These are phyloP conservation scores for Emericellopsis terricola DNA, from an alignment of 495 filamentous ascomycete genomes.

Conservation along the genomic window DNA sequence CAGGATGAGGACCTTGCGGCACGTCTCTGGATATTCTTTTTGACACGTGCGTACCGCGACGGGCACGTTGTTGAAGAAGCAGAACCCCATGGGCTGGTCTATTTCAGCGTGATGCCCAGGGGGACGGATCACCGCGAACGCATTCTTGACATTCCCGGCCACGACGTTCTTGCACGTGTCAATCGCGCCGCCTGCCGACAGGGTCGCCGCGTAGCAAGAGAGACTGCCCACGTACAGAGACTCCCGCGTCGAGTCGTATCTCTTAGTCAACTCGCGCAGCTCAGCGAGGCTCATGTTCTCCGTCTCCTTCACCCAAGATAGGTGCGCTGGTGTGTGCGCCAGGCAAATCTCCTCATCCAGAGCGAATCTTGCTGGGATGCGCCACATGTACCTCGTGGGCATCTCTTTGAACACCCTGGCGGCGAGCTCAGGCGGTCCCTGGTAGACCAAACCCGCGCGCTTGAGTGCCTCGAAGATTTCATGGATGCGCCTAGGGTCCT, in stretches of 20 bases:
- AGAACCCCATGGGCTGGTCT: slow-evolving; percentile 77
- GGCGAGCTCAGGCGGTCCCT: slow-evolving; percentile 27
- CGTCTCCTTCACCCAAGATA: slow-evolving; percentile 52
- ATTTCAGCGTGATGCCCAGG: slow-evolving; percentile 91
- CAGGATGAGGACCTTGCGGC: slow-evolving; percentile 77
- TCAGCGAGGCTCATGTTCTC: slow-evolving; percentile 32
- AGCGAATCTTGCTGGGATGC: slow-evolving; percentile 60
- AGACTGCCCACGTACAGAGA: slow-evolving; percentile 80
- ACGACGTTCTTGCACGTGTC: slow-evolving; percentile 83
- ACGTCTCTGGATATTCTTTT: slow-evolving; percentile 49
- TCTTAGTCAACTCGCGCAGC: slow-evolving; percentile 36
- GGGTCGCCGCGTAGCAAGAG: slow-evolving; percentile 59
- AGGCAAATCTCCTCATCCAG: slow-evolving; percentile 56
- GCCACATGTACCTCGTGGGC: slow-evolving; percentile 43
- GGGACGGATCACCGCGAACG: slow-evolving; percentile 84
- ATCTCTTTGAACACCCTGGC: slow-evolving; percentile 22
- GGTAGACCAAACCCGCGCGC: slow-evolving; percentile 51
- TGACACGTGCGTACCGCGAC: slow-evolving; percentile 78
- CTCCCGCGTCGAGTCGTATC: slow-evolving; percentile 45
- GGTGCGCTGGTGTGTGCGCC: slow-evolving; percentile 62
- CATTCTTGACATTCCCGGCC: slow-evolving; percentile 66
- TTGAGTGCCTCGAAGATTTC: slow-evolving; percentile 77
- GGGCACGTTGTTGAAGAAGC: slow-evolving; percentile 91
- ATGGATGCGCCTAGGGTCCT: slow-evolving; percentile 80
- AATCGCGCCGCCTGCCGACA: slow-evolving; percentile 89